These are phyloP conservation scores for Podila epicladia DNA, from an alignment of 192 early-diverging fungal species.

Conservation along the genomic window DNA sequence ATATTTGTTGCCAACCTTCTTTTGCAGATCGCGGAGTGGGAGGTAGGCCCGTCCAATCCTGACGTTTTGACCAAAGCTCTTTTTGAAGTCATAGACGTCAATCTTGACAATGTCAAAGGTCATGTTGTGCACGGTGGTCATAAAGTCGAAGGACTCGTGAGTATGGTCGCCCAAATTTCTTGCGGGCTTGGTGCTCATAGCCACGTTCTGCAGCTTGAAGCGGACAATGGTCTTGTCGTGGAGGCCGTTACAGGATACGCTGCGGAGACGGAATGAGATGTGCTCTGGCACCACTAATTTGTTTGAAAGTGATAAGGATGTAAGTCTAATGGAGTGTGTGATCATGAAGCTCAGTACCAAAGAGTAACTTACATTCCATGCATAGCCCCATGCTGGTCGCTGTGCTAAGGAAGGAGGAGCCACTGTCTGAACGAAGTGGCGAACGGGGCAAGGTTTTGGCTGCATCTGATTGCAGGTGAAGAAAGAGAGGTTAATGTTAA, in stretches of 20 bases:
- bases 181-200: constrained; percentile 24
- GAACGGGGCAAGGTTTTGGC: neutral
- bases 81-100: constrained; percentile 39
- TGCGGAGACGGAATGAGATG: constrained; percentile 31
- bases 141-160: constrained; percentile 25
- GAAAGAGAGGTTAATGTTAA: neutral
- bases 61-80: constrained; percentile 26
- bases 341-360: neutral
- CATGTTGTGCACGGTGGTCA: constrained; percentile 41
- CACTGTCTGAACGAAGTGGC: constrained; percentile 16
- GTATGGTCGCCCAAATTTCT: constrained; percentile 45
- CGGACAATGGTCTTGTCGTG: constrained; percentile 41
- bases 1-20: constrained; percentile 43
- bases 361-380: constrained; percentile 23
- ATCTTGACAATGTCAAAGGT: constrained; percentile 49
- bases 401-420: constrained; percentile 23
- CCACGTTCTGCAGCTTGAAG: constrained; percentile 37
- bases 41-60: constrained; percentile 49
- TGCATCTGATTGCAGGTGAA: neutral
- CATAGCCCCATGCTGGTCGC: constrained; percentile 18
- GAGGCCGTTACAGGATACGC: constrained; percentile 23
- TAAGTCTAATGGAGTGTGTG: neutral
- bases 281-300: constrained; percentile 31
- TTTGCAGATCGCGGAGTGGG: constrained; percentile 34
- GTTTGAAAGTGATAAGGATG: neutral